phyloP scores from a whole-genome alignment of 768 basidiomycete species.

The Auricularia cornea region DNA sequence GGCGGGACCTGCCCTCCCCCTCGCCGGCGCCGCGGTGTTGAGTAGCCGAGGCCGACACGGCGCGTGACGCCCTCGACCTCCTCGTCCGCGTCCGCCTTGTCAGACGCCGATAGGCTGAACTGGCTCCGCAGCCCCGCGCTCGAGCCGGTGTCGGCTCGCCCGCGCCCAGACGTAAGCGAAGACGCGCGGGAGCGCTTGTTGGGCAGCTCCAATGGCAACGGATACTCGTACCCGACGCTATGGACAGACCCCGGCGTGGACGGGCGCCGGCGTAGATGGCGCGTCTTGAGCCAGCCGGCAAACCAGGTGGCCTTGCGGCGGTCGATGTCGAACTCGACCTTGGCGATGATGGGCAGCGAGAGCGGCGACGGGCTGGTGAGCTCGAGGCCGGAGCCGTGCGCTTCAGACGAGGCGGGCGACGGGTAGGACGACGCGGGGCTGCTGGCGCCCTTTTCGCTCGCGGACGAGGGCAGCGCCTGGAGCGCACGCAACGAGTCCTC shows the following conservation, averaged over 20 bases:
- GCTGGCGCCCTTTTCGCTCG: slow-evolving; percentile 26
- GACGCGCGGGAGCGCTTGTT: not conserved
- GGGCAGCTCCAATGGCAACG: not conserved
- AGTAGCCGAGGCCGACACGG: not conserved
- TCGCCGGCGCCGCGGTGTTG: not conserved
- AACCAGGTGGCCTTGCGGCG: slow-evolving; percentile 73
- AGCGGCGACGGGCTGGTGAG: slow-evolving; percentile 55
- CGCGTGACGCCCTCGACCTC: slow-evolving; percentile 6
- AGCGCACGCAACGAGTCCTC: slow-evolving; percentile 3
- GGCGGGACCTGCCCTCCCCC: not conserved
- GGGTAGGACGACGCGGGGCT: slow-evolving; percentile 28
- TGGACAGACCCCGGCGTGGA: not conserved
- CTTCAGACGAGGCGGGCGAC: slow-evolving; percentile 8
- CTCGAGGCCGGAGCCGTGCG: slow-evolving; percentile 35
- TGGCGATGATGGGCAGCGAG: slow-evolving; percentile 73
- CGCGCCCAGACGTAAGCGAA: not conserved
- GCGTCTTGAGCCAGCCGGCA: slow-evolving; percentile 69
- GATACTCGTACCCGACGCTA: not conserved
- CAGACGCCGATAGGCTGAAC: not conserved
- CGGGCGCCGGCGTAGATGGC: slow-evolving; percentile 15
- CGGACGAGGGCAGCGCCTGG: not conserved
- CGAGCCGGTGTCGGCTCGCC: not conserved
- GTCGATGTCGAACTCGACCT: slow-evolving; percentile 94
- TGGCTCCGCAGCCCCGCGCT: not conserved
- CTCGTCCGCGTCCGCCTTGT: slow-evolving; percentile 7